Base-by-base conservation (phyloP, 148 eudicot species). In the Polygonum maritimum region DNA sequence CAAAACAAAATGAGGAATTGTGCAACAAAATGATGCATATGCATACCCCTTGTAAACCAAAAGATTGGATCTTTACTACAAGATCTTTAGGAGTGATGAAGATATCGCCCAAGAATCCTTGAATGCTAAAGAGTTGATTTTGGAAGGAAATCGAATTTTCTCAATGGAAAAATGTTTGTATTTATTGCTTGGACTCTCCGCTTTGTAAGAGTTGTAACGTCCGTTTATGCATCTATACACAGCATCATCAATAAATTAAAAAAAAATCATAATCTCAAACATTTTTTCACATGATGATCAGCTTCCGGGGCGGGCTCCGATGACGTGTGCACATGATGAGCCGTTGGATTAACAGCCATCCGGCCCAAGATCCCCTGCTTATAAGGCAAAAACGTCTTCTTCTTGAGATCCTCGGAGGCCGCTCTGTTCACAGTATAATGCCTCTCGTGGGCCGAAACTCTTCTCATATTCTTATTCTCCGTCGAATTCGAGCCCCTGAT, bases 321-420 rank as follows among this genome's bases (percentile, higher is more conserved):
- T 76, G 5, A 83, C 83, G 75, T 80, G 79, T 4, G 79, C 83
- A 35, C 80, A 71, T 7, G 86, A 71, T 80, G 84, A 55, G 73
- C 78, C 2, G 82, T 62, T 2, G 83, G 82, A 58, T 84, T 79
- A 4, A 84, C 65, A 35, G 76, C 88, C 81, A 89, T 78, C 74
- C 96, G 87, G 22, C 89, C 94, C 80, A 93, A 76, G 10, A 91
- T 62, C 0, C 88, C 89, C 22, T 85, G 90, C 48, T 85, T 89
- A 54, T 91, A 91, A 5, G 98, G 97, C 86, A 91, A 73, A 69
- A 80, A 83, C 0, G 94, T 93, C 79, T 83, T 93, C 84, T 84
- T 93, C 85, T 91, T 93, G 84, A 87, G 33, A 76, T 93, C 93
- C 62, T 87, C 90, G 2, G 90, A 82, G 48, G 80, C 89, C 35